Evolutionary conservation across 1,284 basidiomycete species (phyloP), one percentile per base, ranked within the genome.

Genomic region (Ceratobasidium sp.): DNA sequence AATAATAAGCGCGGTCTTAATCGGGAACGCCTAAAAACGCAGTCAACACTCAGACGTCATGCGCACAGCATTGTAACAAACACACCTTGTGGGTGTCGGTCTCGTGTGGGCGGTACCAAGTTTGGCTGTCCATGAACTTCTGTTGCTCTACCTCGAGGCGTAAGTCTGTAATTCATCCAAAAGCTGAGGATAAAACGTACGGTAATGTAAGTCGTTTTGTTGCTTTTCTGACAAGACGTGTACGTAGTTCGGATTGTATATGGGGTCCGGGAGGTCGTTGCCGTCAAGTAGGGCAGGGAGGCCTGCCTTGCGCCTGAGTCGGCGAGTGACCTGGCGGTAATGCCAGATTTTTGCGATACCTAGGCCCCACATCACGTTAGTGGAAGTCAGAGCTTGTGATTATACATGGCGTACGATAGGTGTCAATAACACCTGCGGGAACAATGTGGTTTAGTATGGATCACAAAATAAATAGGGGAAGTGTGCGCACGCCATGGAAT

Each of bases 101-200:
- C 49, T 92, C 93, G 80, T 95, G 93, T 7, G 93, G 89, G 49
- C 92, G 85, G 81, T 96, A 96, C 92, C 94, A 96, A 0, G 92
- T 94, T 81, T 93, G 88, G 54, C 86, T 87, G 73, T 87, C 83
- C 77, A 87, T 86, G 75, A 91, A 91, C 78, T 89, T 87, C 69
- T 84, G 82, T 82, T 91, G 90, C 75, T 90, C 90, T 91, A n/a
- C 26, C 28, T 28, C n/a, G 3, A 35, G 1, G 30, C 35, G 21
- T 57, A 13, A 58, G 63, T 14, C 35, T 38, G 35, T 11, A 38
- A 38, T 38, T 38, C 35, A 38, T 38, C 4, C 11, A 5, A 8
- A 41, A 18, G 4, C 54, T 46, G 14, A 47, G 62, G 30, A 35
- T 28, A 61, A 1, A 26, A 82, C 88, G 73, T 75, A 91, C 90